Conservation (phyloP, 83 land plant species). For the Diphasiastrum complanatum region DNA sequence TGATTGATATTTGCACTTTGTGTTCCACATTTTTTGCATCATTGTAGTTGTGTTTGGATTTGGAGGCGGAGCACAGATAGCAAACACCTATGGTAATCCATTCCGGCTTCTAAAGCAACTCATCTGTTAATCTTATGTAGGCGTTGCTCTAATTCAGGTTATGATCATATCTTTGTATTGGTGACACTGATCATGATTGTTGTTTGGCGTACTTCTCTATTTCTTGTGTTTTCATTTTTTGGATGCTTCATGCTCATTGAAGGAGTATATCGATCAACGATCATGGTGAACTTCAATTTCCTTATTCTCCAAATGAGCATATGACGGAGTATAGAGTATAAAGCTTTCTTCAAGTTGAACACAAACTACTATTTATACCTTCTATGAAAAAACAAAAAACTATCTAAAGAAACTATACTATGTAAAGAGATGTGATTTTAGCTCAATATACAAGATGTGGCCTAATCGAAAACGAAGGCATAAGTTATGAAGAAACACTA, state of each 20-base stretch:
- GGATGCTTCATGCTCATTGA: not conserved
- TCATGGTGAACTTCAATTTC: not conserved
- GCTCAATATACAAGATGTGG: too few species aligned
- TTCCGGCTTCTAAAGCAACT: not conserved
- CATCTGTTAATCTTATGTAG: not conserved
- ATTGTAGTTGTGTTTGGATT: slow-evolving; percentile 24
- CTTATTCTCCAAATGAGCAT: too few species aligned
- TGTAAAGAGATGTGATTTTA: too few species aligned
- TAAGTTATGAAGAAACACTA: too few species aligned
- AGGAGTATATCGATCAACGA: not conserved
- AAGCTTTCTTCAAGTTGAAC: too few species aligned
- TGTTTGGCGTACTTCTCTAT: not conserved
- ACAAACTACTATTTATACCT: too few species aligned
- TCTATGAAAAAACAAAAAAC: too few species aligned
- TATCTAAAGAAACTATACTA: too few species aligned
- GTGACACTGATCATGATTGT: slow-evolving; percentile 1
- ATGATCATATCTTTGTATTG: not conserved
- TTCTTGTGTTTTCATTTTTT: not conserved
- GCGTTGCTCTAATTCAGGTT: slow-evolving; percentile 1
- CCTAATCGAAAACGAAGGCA: too few species aligned
- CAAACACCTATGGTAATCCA: slow-evolving; percentile 33
- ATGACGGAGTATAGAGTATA: too few species aligned
- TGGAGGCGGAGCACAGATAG: slow-evolving; percentile 21
- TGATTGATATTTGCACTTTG: too few species aligned
- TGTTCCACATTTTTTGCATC: too few species aligned